These are phyloP conservation scores for Sporothrix pallida DNA, from an alignment of 2,329 filamentous ascomycete species.

Conservation along the genomic window DNA sequence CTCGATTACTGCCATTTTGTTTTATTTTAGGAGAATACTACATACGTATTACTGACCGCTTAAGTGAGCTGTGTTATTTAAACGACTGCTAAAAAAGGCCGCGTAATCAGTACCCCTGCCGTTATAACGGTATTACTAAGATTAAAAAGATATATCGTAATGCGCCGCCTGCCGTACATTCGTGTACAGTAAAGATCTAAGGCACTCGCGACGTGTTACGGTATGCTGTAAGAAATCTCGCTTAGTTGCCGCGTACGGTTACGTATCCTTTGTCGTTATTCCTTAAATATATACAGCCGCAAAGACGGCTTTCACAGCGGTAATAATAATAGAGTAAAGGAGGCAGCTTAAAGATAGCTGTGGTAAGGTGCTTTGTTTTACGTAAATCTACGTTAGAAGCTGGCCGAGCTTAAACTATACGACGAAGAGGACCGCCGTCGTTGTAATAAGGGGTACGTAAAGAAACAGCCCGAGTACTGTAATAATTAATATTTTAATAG, in stretches of 20 bases:
- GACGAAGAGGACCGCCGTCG: neutral
- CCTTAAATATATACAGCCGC: neutral
- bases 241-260: neutral
- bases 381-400: neutral
- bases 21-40: constrained; percentile 1
- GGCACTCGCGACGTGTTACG: neutral
- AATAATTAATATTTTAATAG: neutral
- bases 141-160: neutral
- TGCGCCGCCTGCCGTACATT: neutral
- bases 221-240: neutral
- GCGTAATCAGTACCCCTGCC: neutral
- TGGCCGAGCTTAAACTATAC: neutral
- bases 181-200: neutral
- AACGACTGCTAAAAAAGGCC: neutral
- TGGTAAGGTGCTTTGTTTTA: neutral
- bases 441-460: neutral
- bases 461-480: neutral
- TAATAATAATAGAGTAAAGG: neutral
- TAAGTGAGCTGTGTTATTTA: neutral
- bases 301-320: neutral
- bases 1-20: neutral
- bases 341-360: neutral
- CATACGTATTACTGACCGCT: neutral
- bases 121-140: neutral
- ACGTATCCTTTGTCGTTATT: neutral